These are phyloP conservation scores for Acanthamoeba healyi DNA, from an alignment of 208 protist genomes.

Conservation along the genomic window DNA sequence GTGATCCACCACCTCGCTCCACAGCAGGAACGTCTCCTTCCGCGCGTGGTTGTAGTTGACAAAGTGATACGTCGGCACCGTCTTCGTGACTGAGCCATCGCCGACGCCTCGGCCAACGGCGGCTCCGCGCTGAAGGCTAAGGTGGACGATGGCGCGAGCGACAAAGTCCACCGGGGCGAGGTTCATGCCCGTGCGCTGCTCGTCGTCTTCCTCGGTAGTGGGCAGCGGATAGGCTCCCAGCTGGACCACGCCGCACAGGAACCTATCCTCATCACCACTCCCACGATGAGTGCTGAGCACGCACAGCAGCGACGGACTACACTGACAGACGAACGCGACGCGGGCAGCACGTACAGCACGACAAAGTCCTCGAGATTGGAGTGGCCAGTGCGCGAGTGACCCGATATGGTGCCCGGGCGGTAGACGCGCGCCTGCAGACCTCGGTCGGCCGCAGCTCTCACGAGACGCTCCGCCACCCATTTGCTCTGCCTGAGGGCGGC, in stretches of 20 bases:
- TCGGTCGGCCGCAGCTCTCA: neutral
- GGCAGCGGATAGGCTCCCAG: conserved; percentile 31
- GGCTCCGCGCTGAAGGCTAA: neutral
- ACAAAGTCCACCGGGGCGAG: conserved; percentile 55
- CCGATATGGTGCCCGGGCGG: conserved; percentile 57
- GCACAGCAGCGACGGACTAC: neutral
- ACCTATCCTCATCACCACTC: neutral
- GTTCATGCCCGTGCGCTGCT: conserved; percentile 1
- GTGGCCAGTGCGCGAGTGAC: conserved; percentile 22
- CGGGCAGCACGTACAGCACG: neutral
- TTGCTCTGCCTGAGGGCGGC: conserved; percentile 13
- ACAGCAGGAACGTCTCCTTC: neutral
- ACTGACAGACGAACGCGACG: neutral
- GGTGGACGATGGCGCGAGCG: conserved; percentile 10
- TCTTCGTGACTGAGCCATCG: neutral
- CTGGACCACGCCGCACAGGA: conserved; percentile 44
- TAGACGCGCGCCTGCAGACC: conserved; percentile 17
- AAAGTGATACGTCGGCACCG: neutral
- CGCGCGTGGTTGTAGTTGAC: conserved; percentile 25
- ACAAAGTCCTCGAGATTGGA: conserved; percentile 56
- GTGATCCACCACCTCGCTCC: neutral
- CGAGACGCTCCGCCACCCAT: conserved; percentile 59
- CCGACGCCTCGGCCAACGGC: neutral
- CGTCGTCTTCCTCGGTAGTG: neutral
- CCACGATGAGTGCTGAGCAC: neutral